A percentile compares a stretch with the other conserved stretches of the same genome.
Evolutionary conservation across 208 protist species (phyloP).

Genomic region (Crithidia thermophila): DNA sequence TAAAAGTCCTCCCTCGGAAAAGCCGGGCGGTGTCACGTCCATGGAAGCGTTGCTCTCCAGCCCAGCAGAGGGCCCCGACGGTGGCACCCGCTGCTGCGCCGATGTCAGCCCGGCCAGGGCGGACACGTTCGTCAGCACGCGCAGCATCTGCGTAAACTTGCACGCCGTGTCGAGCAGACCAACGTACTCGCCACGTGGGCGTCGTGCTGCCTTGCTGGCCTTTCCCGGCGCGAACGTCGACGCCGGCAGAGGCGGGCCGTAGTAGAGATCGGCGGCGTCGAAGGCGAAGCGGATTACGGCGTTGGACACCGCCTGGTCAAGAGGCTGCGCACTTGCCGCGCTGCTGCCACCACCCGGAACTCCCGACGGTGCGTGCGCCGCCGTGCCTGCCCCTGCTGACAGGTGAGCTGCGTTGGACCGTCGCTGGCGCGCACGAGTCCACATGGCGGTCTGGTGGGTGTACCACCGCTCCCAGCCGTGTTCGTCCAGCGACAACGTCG

Average conservation of each 20-base stretch:
- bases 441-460: slow-evolving; percentile 22
- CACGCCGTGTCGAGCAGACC: slow-evolving; percentile 18
- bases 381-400: background rate
- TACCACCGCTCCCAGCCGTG: slow-evolving; percentile 30
- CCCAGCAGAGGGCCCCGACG: background rate
- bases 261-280: slow-evolving; percentile 22
- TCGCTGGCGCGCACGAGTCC: slow-evolving; percentile 1
- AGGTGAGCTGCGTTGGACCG: background rate
- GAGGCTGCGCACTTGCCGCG: background rate
- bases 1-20: background rate
- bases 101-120: slow-evolving; percentile 8
- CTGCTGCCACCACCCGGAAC: background rate
- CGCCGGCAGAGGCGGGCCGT: slow-evolving; percentile 12
- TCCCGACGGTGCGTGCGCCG: background rate
- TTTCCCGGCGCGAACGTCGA: background rate
- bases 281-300: slow-evolving; percentile 36
- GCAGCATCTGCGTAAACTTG: slow-evolving; percentile 30
- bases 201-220: background rate
- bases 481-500: slow-evolving; percentile 33
- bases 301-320: slow-evolving; percentile 12
- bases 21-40: background rate
- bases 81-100: background rate
- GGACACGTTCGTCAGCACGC: slow-evolving; percentile 32
- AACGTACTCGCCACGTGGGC: slow-evolving; percentile 5
- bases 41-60: background rate